phyloP scores from a whole-genome alignment of 2,329 filamentous ascomycete species.

The Botrytis fragariae region DNA sequence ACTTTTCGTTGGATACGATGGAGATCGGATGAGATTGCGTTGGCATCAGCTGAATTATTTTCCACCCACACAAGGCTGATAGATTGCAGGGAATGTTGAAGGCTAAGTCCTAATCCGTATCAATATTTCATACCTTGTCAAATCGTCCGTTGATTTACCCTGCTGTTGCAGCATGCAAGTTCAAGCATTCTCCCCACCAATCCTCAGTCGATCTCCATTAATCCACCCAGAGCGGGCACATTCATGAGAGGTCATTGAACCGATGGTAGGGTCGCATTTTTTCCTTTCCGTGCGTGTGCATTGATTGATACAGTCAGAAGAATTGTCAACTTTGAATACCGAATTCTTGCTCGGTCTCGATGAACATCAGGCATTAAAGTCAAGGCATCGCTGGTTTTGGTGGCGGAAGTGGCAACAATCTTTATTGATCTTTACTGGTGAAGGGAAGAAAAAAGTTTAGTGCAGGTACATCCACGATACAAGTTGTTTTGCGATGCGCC shows the following conservation, averaged over 20 bases:
- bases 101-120: conserved; percentile 17
- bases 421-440: neutral
- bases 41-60: conserved; percentile 20
- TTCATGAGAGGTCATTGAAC: conserved; percentile 15
- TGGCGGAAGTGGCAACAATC: conserved; percentile 22
- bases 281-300: conserved; percentile 10
- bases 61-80: conserved; percentile 20
- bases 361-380: conserved; percentile 19
- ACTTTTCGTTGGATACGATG: neutral
- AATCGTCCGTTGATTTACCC: conserved; percentile 2
- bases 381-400: conserved; percentile 17
- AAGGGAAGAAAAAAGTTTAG: neutral
- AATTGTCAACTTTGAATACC: conserved; percentile 3
- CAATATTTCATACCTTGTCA: conserved; percentile 14
- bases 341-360: conserved; percentile 18
- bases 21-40: neutral
- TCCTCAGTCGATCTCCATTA: conserved; percentile 2
- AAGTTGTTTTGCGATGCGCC: conserved; percentile 21
- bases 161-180: conserved; percentile 22
- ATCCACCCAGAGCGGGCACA: conserved; percentile 14
- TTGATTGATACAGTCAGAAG: conserved; percentile 18
- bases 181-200: conserved; percentile 20
- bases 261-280: conserved; percentile 3
- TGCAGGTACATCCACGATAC: conserved; percentile 15
- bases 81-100: neutral